phyloP scores from a whole-genome alignment of 2,329 filamentous ascomycete species.

The Cladosporium halotolerans region DNA sequence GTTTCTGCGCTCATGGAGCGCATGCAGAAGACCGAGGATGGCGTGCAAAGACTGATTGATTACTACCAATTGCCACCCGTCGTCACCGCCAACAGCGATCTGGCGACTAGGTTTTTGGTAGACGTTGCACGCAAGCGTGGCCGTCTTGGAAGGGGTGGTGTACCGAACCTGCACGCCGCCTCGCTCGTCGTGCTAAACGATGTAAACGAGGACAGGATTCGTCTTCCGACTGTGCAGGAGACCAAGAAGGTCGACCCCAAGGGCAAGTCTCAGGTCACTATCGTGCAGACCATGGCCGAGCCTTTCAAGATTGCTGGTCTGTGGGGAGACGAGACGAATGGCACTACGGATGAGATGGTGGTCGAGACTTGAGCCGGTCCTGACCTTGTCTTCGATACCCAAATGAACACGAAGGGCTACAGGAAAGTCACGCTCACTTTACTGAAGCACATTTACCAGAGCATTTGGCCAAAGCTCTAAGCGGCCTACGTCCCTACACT shows the following conservation, averaged over 20 bases:
- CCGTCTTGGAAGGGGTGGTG: conserved; percentile 76
- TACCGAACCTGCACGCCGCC: conserved; percentile 81
- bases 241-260: conserved; percentile 25
- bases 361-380: conserved; percentile 16
- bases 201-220: conserved; percentile 87
- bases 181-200: conserved; percentile 94
- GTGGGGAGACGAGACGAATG: conserved; percentile 62
- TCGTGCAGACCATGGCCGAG: conserved; percentile 86
- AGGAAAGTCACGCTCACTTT: too few relatives aligned
- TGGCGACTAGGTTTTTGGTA: conserved; percentile 83
- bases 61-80: conserved; percentile 82
- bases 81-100: conserved; percentile 61
- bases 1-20: conserved; percentile 78
- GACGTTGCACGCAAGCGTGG: conserved; percentile 93
- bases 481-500: too few relatives aligned
- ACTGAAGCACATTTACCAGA: too few relatives aligned
- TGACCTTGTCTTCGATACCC: conserved; percentile 9
- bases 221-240: conserved; percentile 31
- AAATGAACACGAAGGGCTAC: background rate
- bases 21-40: conserved; percentile 64
- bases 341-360: conserved; percentile 24
- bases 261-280: conserved; percentile 66
- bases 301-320: conserved; percentile 94
- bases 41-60: conserved; percentile 71
- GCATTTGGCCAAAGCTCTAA: too few relatives aligned